Percentiles rank a stretch among this genome's conserved stretches.
These are phyloP conservation scores for Scortechinia acanthostroma DNA, from an alignment of 2,329 filamentous ascomycete species.

Conservation along the genomic window DNA sequence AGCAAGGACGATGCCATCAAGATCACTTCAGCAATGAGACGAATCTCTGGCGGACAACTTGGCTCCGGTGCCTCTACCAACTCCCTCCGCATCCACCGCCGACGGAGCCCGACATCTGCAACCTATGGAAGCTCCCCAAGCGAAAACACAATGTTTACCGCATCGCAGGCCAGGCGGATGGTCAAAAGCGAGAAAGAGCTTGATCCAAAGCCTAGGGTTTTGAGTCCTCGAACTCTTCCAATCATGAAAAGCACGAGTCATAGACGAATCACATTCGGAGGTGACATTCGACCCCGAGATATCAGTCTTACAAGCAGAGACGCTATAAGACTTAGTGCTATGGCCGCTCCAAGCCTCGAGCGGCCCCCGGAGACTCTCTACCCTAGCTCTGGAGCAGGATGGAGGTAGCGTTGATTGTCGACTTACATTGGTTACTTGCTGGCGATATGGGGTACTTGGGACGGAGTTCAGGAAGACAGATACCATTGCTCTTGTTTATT, in stretches of 20 bases:
- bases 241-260: slow-evolving; percentile 36
- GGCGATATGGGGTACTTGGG: not conserved
- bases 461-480: not conserved
- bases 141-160: slow-evolving; percentile 54
- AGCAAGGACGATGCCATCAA: slow-evolving; percentile 1
- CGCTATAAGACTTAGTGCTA: not conserved
- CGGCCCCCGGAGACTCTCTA: no score
- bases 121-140: slow-evolving; percentile 36
- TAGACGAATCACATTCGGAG: not conserved
- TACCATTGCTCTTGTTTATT: not conserved
- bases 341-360: not conserved
- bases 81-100: not conserved
- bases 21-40: not conserved
- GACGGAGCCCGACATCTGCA: not conserved
- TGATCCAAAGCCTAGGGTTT: slow-evolving; percentile 43
- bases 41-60: not conserved
- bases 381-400: not conserved
- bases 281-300: not conserved
- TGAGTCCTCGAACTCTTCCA: slow-evolving; percentile 52
- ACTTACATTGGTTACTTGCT: not conserved
- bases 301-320: slow-evolving; percentile 1
- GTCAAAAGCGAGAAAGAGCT: slow-evolving; percentile 51
- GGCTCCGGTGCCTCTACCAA: not conserved
- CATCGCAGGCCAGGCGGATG: slow-evolving; percentile 60
- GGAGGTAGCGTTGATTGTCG: not conserved